A percentile compares a stretch with the other conserved stretches of the same genome.
These are phyloP conservation scores for Paragyromitra xinjiangensis DNA, from an alignment of 495 filamentous ascomycete species.

Conservation along the genomic window DNA sequence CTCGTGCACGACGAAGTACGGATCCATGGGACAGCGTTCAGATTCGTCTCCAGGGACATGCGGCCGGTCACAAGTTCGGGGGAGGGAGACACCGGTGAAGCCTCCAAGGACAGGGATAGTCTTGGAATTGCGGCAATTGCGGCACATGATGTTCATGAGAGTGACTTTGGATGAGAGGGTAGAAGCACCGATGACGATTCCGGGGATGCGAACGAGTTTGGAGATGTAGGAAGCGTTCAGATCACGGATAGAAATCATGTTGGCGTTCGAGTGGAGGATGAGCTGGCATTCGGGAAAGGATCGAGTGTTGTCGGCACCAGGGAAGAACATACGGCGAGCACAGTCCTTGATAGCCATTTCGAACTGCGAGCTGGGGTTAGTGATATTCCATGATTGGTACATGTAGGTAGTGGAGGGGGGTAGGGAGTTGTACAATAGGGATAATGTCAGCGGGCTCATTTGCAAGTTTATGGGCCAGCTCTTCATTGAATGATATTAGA, in stretches of 20 bases:
- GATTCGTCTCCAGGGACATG: slow-evolving; percentile 59
- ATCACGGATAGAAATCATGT: slow-evolving; percentile 91
- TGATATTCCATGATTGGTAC: slow-evolving; percentile 3
- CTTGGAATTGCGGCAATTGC: slow-evolving; percentile 80
- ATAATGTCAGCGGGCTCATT: slow-evolving; percentile 93
- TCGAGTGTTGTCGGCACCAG: slow-evolving; percentile 68
- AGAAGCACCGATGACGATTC: slow-evolving; percentile 97
- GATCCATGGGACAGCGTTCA: slow-evolving; percentile 86
- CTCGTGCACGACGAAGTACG: slow-evolving; percentile 94
- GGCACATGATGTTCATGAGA: slow-evolving; percentile 83
- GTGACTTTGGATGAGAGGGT: slow-evolving; percentile 97
- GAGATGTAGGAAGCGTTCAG: slow-evolving; percentile 93
- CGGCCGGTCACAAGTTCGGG: slow-evolving; percentile 73
- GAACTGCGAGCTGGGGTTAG: slow-evolving; percentile 70
- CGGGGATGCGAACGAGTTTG: slow-evolving; percentile 91
- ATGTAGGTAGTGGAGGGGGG: background rate
- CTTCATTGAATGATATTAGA: slow-evolving; percentile 95
- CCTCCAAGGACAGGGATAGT: slow-evolving; percentile 79
- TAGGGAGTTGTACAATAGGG: slow-evolving; percentile 72
- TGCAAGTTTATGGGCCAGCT: slow-evolving; percentile 88
- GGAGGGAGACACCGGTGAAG: slow-evolving; percentile 84
- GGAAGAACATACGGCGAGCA: slow-evolving; percentile 87
- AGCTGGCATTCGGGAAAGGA: slow-evolving; percentile 90
- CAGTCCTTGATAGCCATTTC: slow-evolving; percentile 88
- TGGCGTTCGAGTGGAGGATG: slow-evolving; percentile 89